Conservation (phyloP, 805 yeast species). For the Nakazawaea wickerhamii region DNA sequence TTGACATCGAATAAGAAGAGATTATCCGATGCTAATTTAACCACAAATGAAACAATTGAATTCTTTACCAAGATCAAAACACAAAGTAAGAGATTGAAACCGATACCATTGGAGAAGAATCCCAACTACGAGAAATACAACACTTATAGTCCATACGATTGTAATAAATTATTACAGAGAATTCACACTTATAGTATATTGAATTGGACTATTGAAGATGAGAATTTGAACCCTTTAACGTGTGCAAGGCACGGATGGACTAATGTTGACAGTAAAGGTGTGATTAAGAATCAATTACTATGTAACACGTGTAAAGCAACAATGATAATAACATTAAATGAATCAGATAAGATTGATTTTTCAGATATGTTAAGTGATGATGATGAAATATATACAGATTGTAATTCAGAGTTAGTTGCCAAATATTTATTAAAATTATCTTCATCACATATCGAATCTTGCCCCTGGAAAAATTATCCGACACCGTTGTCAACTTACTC, state of each 20-base stretch:
- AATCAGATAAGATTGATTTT: neutral
- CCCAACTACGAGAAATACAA: conserved; percentile 9
- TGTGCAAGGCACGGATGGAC: conserved; percentile 53
- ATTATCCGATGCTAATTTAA: conserved; percentile 7
- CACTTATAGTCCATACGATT: conserved; percentile 34
- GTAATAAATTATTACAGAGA: conserved; percentile 31
- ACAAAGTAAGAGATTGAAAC: conserved; percentile 2
- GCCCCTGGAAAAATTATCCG: conserved; percentile 20
- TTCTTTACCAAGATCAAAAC: conserved; percentile 11
- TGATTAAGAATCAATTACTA: conserved; percentile 25
- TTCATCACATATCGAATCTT: conserved; percentile 16
- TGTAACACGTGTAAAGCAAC: conserved; percentile 30
- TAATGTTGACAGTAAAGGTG: conserved; percentile 26
- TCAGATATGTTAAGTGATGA: too few relatives aligned
- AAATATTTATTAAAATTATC: conserved; percentile 4
- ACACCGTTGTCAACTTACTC: conserved; percentile 18
- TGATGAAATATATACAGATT: conserved; percentile 15
- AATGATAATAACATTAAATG: conserved; percentile 23
- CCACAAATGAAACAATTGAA: conserved; percentile 11
- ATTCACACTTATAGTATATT: conserved; percentile 37
- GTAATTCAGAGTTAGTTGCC: neutral
- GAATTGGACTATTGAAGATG: conserved; percentile 38
- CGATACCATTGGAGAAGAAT: conserved; percentile 2
- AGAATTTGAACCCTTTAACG: conserved; percentile 36
- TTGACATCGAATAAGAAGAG: conserved; percentile 12